A percentile compares a stretch with the other conserved stretches of the same genome.
Evolutionary conservation across 345 rosid genomes (phyloP).

Genomic region (Lumnitzera littorea): DNA sequence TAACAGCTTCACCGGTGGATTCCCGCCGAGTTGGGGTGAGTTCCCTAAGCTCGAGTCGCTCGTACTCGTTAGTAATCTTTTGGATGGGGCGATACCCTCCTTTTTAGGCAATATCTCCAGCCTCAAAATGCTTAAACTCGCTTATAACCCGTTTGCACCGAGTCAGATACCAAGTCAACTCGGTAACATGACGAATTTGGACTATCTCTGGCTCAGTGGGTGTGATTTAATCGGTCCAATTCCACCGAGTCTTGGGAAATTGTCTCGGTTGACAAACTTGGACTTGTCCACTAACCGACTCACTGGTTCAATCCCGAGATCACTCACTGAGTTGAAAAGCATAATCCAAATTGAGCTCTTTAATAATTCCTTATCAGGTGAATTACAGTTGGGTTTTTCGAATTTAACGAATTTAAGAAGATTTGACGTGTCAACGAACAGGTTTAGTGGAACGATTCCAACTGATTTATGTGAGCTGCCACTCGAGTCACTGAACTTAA

Average conservation of each 20-base stretch:
- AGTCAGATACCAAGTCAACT: constrained; percentile 40
- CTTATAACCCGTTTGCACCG: constrained; percentile 55
- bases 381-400: constrained; percentile 37
- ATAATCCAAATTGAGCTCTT: constrained; percentile 64
- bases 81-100: constrained; percentile 45
- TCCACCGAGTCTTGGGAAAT: constrained; percentile 30
- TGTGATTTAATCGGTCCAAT: constrained; percentile 50
- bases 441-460: constrained; percentile 56
- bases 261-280: constrained; percentile 34
- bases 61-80: constrained; percentile 40
- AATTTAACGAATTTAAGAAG: constrained; percentile 42
- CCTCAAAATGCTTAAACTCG: constrained; percentile 40
- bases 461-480: constrained; percentile 43
- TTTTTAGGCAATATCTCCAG: constrained; percentile 56
- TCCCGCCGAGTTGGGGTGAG: constrained; percentile 46
- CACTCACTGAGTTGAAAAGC: constrained; percentile 37
- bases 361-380: constrained; percentile 62
- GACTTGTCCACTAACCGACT: constrained; percentile 50
- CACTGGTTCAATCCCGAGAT: constrained; percentile 60
- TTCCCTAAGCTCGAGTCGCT: constrained; percentile 46
- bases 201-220: constrained; percentile 47
- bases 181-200: constrained; percentile 47
- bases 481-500: constrained; percentile 59
- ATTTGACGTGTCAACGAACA: constrained; percentile 64
- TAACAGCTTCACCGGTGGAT: constrained; percentile 58